Base-by-base conservation (phyloP, 768 basidiomycete species). In the Suillus hirtellus region DNA sequence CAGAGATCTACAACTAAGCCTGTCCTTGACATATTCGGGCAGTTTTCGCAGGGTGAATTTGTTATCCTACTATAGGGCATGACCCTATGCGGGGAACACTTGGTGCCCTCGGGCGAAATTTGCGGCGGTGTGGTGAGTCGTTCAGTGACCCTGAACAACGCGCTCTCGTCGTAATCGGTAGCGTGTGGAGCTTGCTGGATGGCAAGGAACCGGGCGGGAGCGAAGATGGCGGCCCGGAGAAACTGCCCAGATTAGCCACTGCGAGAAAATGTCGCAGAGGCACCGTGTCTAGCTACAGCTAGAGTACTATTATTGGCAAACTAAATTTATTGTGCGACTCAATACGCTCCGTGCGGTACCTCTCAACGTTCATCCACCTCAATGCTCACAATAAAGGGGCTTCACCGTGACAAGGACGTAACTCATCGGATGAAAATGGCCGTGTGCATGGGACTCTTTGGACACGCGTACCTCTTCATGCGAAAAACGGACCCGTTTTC, bases 401-500 rank as follows among this genome's bases (percentile, higher is more conserved):
- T 34, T 35, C 19, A 31, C 31, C 31, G 5, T 31, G 31, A 31
- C 34, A 19, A 7, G 52, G 11, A 53, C 31, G 34, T 53, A 53
- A 53, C 19, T 34, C 11, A 35, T 53, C 31, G 52, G 31, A 53
- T n/a, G 50, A 31, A 53, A 53, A 53, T 10, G 34, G 34, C 52
- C 52, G 52, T 53, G 52, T 35, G 34, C 34, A 53, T n/a, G 52
- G n/a, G 24, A 15, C 31, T 19, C 34, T 17, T 53, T 35, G 52
- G 19, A 7, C 34, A n/a, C 11, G 34, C 34, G 52, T 53, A 35
- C 52, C 34, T 53, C 17, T 53, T 4, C 52, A 53, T 53, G 52
- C 31, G 52, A 53, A 53, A 53, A 35, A 53, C 19, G 52, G 31
- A 31, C 2, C 52, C 52, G n/a, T 37, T 53, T 53, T 53, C 52